Evolutionary conservation across 225 moss, liverwort and hornwort species (phyloP), one percentile per base, ranked within the genome.

Genomic region (Pleurozium schreberi): DNA sequence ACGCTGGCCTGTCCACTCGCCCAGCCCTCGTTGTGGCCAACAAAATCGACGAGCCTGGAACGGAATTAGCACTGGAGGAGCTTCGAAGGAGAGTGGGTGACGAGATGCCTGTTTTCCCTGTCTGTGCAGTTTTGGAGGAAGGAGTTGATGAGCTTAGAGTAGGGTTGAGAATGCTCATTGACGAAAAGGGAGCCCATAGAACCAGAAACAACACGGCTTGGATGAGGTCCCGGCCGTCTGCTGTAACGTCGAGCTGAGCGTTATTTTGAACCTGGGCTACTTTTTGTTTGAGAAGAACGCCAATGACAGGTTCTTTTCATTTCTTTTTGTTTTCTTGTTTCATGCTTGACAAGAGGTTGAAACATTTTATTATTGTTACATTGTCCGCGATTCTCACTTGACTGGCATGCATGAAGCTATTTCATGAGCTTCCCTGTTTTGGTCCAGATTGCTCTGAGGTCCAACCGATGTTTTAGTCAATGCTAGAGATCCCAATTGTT

Each of bases 101-200:
- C 19, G 81, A 89, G 63, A 92, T 95, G 93, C 92, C 92, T 59
- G 86, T 99, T 42, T 99, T 92, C 81, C 95, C 96, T 19, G 93
- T 96, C n/a, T 99, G 97, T 90, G 99, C 99, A 87, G 97, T 99
- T 75, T 89, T 99, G 91, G 97, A 92, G 86, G 99, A 99, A 89
- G 99, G 99, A 63, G 88, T 96, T 67, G 91, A 91, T 28, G 94
- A 89, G 49, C 92, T 99, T 45, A 93, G 95, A 90, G 68, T 88
- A 75, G 99, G 95, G 15, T 89, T 99, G 83, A 90, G 97, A 73
- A 90, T 89, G 90, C 90, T 99, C 80, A 85, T 99, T 47, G 96
- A 95, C 77, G 84, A 84, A 23, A 84, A 76, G 67, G 80, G 75
- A 63, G 84, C 45, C 60, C 22, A 64, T 31, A 21, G 66, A 82